A percentile compares a stretch with the other conserved stretches of the same genome.
Conservation (phyloP, 768 basidiomycete genomes). For the Lentinula edodes region DNA sequence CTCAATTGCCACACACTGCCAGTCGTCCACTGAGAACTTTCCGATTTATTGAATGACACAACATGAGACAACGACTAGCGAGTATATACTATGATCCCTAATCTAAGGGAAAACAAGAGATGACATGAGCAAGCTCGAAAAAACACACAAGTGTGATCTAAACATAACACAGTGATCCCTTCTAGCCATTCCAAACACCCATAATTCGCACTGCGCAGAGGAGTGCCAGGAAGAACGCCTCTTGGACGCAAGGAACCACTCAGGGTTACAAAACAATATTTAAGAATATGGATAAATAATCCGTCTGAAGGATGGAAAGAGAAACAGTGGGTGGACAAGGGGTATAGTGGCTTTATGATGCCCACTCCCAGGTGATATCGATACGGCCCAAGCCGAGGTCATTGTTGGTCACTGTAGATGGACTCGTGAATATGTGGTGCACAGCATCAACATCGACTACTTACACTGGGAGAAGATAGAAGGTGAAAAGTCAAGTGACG, state of each 20-base stretch:
- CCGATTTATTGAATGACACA: slow-evolving; percentile 1
- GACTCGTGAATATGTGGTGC: neutral
- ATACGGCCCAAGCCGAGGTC: slow-evolving; percentile 44
- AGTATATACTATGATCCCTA: neutral
- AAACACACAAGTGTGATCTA: neutral
- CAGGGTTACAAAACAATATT: neutral
- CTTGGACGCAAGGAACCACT: neutral
- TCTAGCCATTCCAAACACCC: neutral
- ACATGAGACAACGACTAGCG: neutral
- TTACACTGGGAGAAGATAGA: slow-evolving; percentile 44
- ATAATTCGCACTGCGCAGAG: neutral
- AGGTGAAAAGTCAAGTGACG: slow-evolving; percentile 61
- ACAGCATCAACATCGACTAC: neutral
- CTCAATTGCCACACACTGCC: too few relatives aligned
- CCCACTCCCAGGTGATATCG: slow-evolving; percentile 47
- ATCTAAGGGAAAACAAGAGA: neutral
- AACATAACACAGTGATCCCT: neutral
- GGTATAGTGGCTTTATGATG: slow-evolving; percentile 12
- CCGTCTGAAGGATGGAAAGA: neutral
- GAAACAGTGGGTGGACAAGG: slow-evolving; percentile 3
- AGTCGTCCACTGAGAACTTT: too few relatives aligned
- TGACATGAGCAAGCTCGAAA: neutral
- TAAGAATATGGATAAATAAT: slow-evolving; percentile 9
- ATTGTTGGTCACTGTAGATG: slow-evolving; percentile 18
- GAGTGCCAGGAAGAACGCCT: neutral